Percentiles rank a stretch among this genome's conserved stretches.
Evolutionary conservation across 176 grass and related monocot genomes (phyloP).

Genomic region (Oryza coarctata): DNA sequence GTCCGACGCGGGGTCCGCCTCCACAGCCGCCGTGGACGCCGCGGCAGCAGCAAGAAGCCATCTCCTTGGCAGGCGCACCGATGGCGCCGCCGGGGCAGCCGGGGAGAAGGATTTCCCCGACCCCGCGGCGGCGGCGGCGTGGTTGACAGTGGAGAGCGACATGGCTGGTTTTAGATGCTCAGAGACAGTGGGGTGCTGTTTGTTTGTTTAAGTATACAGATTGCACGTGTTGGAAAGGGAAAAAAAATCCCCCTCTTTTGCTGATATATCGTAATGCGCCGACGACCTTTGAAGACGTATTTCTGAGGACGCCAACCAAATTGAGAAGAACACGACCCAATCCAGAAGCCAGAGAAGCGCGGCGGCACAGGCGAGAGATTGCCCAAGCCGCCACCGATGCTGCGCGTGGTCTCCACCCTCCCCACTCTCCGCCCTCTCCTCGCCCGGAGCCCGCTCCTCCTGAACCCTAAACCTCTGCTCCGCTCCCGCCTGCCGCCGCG

Average conservation of each 20-base stretch:
- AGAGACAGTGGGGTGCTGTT: not conserved
- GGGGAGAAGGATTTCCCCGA: conserved; percentile 22
- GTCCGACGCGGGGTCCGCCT: conserved; percentile 42
- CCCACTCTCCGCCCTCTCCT: conserved; percentile 34
- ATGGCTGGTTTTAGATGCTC: conserved; percentile 18
- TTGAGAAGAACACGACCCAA: not conserved
- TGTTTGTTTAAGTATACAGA: not conserved
- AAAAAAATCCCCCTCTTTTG: not conserved
- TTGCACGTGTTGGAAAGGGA: not conserved
- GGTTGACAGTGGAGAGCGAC: conserved; percentile 40
- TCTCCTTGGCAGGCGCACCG: conserved; percentile 16
- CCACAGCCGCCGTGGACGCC: conserved; percentile 34
- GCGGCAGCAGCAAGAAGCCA: not conserved
- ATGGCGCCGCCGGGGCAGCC: conserved; percentile 1
- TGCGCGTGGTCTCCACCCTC: conserved; percentile 37
- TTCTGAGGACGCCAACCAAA: not conserved
- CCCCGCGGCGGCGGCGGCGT: conserved; percentile 27
- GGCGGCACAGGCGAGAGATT: not conserved
- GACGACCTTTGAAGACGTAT: not conserved
- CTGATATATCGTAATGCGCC: not conserved
- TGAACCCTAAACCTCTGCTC: conserved; percentile 11
- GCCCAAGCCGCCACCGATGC: conserved; percentile 28
- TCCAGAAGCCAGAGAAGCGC: not conserved
- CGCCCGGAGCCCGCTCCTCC: conserved; percentile 2
- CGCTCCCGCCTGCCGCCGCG: not conserved